These are phyloP conservation scores for Bondarzewia mesenterica DNA, from an alignment of 1,284 basidiomycete species.

Conservation along the genomic window DNA sequence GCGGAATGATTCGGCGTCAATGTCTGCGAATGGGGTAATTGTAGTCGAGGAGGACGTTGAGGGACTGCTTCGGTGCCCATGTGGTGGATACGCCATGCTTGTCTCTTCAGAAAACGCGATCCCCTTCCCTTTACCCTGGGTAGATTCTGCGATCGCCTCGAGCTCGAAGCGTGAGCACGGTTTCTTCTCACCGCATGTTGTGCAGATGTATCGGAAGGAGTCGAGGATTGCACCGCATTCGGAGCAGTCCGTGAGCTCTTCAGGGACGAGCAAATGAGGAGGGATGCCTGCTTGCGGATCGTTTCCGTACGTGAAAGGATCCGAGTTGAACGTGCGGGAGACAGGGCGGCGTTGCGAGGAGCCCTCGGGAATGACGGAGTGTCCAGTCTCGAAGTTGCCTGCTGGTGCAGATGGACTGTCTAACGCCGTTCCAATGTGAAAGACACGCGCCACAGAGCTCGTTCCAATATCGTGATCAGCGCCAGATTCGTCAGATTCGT, in stretches of 20 bases:
- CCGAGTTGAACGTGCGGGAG: not conserved
- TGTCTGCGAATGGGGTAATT: slow-evolving; percentile 1
- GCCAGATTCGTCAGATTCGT: not conserved
- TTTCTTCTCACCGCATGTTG: slow-evolving; percentile 73
- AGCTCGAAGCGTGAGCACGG: slow-evolving; percentile 22
- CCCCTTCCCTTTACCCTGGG: slow-evolving; percentile 29
- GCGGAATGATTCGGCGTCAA: slow-evolving; percentile 9
- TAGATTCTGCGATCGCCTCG: slow-evolving; percentile 21
- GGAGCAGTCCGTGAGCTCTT: slow-evolving; percentile 72
- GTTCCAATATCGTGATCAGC: not conserved
- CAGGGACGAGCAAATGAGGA: slow-evolving; percentile 40
- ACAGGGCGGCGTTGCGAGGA: no score
- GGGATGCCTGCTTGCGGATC: slow-evolving; percentile 18
- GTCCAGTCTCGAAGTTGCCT: no score
- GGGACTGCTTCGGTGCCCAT: slow-evolving; percentile 19
- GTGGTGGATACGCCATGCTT: slow-evolving; percentile 9
- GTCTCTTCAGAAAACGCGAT: slow-evolving; percentile 11
- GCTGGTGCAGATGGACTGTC: no score
- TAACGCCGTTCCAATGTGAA: not conserved
- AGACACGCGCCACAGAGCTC: not conserved
- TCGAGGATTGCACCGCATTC: slow-evolving; percentile 69
- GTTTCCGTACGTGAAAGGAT: slow-evolving; percentile 18
- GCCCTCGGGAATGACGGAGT: no score
- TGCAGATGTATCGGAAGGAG: slow-evolving; percentile 79
- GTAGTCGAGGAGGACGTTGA: slow-evolving; percentile 31